Conservation (phyloP, 495 filamentous ascomycete species). For the Penicillium paxilli region DNA sequence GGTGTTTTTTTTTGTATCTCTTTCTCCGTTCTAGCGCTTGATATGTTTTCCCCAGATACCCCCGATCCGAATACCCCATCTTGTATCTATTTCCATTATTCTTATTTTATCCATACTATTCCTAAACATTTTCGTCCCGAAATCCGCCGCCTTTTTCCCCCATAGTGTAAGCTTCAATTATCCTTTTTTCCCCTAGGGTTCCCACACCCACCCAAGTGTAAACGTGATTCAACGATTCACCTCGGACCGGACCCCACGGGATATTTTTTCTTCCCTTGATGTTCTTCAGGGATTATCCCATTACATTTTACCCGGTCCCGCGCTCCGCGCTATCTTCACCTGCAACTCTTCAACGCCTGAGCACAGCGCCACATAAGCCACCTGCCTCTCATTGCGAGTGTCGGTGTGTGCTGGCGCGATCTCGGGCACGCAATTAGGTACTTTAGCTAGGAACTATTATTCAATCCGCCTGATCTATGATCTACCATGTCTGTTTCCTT, state of each 20-base stretch:
- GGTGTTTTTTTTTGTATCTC: constrained; percentile 20
- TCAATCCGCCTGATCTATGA: neutral
- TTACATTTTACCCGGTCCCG: constrained; percentile 14
- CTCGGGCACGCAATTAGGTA: constrained; percentile 7
- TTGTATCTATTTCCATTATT: constrained; percentile 13
- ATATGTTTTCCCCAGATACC: constrained; percentile 18
- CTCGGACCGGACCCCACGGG: too few relatives aligned
- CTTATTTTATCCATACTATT: too few relatives aligned
- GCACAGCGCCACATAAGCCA: constrained; percentile 5
- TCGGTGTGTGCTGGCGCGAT: constrained; percentile 20
- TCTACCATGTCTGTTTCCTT: neutral
- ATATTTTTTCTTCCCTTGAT: neutral
- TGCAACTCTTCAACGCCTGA: constrained; percentile 6
- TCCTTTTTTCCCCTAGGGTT: neutral
- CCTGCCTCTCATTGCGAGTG: constrained; percentile 4
- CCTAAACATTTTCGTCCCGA: constrained; percentile 24
- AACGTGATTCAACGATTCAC: too few relatives aligned
- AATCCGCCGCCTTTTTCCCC: neutral
- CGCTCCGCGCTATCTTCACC: constrained; percentile 21
- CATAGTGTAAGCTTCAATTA: neutral
- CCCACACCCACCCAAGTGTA: neutral
- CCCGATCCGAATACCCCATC: constrained; percentile 22
- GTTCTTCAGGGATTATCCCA: neutral
- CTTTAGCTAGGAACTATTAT: neutral
- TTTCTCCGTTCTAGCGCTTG: constrained; percentile 15